A percentile compares a stretch with the other conserved stretches of the same genome.
Evolutionary conservation across 176 grass and related monocot genomes (phyloP).

Genomic region (Coix lacrymajobi): DNA sequence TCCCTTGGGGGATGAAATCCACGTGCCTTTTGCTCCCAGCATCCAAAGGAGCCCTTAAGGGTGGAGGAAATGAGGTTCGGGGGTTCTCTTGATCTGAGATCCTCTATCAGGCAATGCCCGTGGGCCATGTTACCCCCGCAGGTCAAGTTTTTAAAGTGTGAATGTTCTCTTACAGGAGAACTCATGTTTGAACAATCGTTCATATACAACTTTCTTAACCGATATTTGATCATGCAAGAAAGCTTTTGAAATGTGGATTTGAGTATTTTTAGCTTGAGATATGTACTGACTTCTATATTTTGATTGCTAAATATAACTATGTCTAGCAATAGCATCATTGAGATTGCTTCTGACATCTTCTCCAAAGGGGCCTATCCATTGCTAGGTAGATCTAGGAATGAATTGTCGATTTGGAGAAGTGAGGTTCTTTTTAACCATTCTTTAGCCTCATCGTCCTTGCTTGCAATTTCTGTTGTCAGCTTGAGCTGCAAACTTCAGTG

Average conservation of each 20-base stretch:
- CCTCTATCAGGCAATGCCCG: too few relatives aligned
- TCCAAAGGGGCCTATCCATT: not conserved
- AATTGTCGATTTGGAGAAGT: not conserved
- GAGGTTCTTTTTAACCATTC: not conserved
- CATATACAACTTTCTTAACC: not conserved
- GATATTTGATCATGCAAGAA: not conserved
- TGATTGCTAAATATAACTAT: not conserved
- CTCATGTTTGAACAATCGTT: not conserved
- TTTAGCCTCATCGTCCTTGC: not conserved
- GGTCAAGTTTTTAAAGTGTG: too few relatives aligned
- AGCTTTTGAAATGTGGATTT: not conserved
- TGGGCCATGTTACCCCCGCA: too few relatives aligned
- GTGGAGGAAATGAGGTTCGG: too few relatives aligned
- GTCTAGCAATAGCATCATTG: not conserved
- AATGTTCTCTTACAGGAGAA: not conserved
- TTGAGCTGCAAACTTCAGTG: not conserved
- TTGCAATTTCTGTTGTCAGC: not conserved
- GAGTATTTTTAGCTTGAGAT: not conserved
- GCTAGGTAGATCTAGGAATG: not conserved
- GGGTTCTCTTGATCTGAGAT: too few relatives aligned
- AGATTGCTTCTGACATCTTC: not conserved
- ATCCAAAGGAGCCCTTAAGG: too few relatives aligned
- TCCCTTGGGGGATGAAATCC: too few relatives aligned
- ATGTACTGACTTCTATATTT: not conserved
- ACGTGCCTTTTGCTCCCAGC: too few relatives aligned